These are phyloP conservation scores for Lablab purpureus DNA, from an alignment of 306 rosid species.

Conservation along the genomic window DNA sequence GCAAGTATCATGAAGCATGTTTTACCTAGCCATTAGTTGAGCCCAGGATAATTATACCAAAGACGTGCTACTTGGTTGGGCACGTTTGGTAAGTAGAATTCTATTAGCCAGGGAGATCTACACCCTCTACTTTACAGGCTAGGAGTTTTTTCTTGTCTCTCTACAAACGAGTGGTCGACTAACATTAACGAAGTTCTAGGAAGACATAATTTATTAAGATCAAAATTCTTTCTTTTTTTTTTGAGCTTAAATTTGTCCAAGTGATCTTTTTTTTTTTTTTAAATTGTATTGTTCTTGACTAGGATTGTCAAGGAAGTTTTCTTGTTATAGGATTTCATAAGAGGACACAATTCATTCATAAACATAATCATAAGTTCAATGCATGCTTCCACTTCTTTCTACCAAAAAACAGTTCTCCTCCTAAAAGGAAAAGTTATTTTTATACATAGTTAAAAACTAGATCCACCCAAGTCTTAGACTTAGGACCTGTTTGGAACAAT, in stretches of 20 bases:
- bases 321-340: too few species aligned
- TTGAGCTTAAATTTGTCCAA: too few species aligned
- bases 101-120: neutral
- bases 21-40: conserved; percentile 4
- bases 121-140: conserved; percentile 25
- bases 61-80: conserved; percentile 27
- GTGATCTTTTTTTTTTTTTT: too few species aligned
- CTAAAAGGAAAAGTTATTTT: neutral
- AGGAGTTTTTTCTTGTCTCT: neutral
- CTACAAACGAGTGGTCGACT: neutral
- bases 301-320: too few species aligned
- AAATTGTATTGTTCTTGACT: too few species aligned
- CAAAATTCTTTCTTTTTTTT: too few species aligned
- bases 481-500: too few species aligned
- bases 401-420: neutral
- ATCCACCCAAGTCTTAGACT: conserved; percentile 12
- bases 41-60: neutral
- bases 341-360: conserved; percentile 23
- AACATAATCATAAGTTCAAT: conserved; percentile 32
- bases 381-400: conserved; percentile 34
- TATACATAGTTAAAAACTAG: conserved; percentile 22
- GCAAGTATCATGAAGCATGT: conserved; percentile 14
- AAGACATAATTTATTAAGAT: too few species aligned
- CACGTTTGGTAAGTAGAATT: conserved; percentile 7
- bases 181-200: too few species aligned